A percentile compares a stretch with the other conserved stretches of the same genome.
Conservation (phyloP, 331 rosid genomes). For the Rosa hybrid region DNA sequence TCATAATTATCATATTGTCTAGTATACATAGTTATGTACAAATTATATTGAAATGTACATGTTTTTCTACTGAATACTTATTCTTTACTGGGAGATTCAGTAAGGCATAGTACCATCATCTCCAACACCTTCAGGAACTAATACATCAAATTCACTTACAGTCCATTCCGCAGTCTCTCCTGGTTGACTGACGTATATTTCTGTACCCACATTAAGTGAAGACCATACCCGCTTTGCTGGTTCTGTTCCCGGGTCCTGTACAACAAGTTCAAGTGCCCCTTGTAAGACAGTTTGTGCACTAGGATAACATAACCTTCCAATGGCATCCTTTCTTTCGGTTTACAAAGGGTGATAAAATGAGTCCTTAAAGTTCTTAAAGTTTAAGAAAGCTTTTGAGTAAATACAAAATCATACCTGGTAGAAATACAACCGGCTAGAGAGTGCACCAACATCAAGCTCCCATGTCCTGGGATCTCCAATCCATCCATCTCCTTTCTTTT, state of each 20-base stretch:
- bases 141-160: constrained; percentile 57
- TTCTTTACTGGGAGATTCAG: constrained; percentile 3
- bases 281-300: background rate
- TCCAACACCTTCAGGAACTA: constrained; percentile 30
- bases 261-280: constrained; percentile 2
- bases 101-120: background rate
- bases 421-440: constrained; percentile 50
- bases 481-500: constrained; percentile 59
- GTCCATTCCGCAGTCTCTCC: constrained; percentile 53
- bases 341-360: background rate
- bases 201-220: constrained; percentile 53
- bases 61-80: background rate
- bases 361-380: background rate
- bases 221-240: constrained; percentile 49
- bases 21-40: background rate
- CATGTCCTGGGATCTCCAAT: constrained; percentile 53
- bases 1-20: no score
- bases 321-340: background rate
- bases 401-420: constrained; percentile 42
- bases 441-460: constrained; percentile 62
- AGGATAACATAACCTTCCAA: background rate
- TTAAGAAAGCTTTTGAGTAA: background rate
- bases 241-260: constrained; percentile 56
- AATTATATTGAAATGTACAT: background rate
- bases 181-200: constrained; percentile 38